A percentile compares a stretch with the other conserved stretches of the same genome.
Evolutionary conservation across 768 basidiomycete genomes (phyloP).

Genomic region (Cystofilobasidium ferigula): DNA sequence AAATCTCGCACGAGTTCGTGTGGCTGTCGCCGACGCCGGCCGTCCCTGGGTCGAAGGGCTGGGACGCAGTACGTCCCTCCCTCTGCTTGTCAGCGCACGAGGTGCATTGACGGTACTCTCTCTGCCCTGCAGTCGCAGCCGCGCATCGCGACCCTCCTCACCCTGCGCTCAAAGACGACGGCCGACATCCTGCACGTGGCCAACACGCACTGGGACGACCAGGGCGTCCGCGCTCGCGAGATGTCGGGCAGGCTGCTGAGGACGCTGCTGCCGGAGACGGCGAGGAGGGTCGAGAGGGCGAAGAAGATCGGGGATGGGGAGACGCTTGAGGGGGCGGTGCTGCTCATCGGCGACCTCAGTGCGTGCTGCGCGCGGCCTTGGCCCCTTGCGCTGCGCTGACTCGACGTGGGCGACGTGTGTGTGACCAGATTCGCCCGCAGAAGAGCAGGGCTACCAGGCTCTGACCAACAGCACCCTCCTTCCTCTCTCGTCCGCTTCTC

Average conservation of each 20-base stretch:
- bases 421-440: slow-evolving; percentile 27
- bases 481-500: neutral
- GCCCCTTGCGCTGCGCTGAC: too few species aligned
- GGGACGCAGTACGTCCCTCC: slow-evolving; percentile 20
- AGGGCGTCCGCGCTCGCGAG: slow-evolving; percentile 13
- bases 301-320: slow-evolving; percentile 6
- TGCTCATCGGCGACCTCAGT: slow-evolving; percentile 23
- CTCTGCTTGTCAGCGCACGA: neutral
- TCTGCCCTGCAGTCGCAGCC: slow-evolving; percentile 5
- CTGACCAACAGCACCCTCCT: neutral
- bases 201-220: slow-evolving; percentile 26
- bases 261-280: neutral
- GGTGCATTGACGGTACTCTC: neutral
- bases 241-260: slow-evolving; percentile 14
- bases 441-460: slow-evolving; percentile 21
- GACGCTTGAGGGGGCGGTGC: slow-evolving; percentile 5
- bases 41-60: slow-evolving; percentile 11
- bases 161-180: slow-evolving; percentile 1
- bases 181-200: slow-evolving; percentile 8
- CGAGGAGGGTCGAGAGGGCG: slow-evolving; percentile 7
- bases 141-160: slow-evolving; percentile 15
- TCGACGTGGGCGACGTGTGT: too few species aligned
- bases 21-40: slow-evolving; percentile 14
- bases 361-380: neutral
- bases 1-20: neutral